These are phyloP conservation scores for Euphrasia arctica DNA, from an alignment of 305 asterid genomes.

Conservation along the genomic window DNA sequence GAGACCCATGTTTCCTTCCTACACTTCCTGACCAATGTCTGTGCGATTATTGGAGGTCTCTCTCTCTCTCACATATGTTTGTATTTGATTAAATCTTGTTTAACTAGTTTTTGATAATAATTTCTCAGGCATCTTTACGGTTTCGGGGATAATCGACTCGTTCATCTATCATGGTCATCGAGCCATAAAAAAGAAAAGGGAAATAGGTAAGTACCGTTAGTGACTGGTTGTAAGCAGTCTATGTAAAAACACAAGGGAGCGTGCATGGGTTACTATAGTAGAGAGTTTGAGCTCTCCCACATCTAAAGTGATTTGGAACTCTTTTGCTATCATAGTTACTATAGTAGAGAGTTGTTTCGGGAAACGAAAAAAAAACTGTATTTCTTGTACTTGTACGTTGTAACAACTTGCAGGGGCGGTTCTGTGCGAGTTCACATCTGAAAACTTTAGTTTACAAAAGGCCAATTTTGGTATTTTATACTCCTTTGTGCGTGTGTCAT, in stretches of 20 bases:
- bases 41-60: slow-evolving; percentile 95
- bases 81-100: not conserved
- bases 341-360: no score
- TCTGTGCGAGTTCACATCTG: no score
- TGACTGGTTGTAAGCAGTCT: not conserved
- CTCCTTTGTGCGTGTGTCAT: no score
- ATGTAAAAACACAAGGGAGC: not conserved
- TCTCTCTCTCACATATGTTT: slow-evolving; percentile 25
- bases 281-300: not conserved
- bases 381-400: no score
- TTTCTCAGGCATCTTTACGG: slow-evolving; percentile 8
- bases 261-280: no score
- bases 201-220: slow-evolving; percentile 1
- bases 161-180: slow-evolving; percentile 13
- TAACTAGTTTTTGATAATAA: not conserved
- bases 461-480: no score
- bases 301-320: not conserved
- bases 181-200: slow-evolving; percentile 12
- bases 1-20: slow-evolving; percentile 80
- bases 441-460: no score
- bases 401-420: no score
- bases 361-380: no score
- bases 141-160: slow-evolving; percentile 12
- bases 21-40: slow-evolving; percentile 90
- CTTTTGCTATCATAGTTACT: not conserved